A percentile compares a stretch with the other conserved stretches of the same genome.
Conservation (phyloP, 495 filamentous ascomycete species). For the Platismatia glauca region DNA sequence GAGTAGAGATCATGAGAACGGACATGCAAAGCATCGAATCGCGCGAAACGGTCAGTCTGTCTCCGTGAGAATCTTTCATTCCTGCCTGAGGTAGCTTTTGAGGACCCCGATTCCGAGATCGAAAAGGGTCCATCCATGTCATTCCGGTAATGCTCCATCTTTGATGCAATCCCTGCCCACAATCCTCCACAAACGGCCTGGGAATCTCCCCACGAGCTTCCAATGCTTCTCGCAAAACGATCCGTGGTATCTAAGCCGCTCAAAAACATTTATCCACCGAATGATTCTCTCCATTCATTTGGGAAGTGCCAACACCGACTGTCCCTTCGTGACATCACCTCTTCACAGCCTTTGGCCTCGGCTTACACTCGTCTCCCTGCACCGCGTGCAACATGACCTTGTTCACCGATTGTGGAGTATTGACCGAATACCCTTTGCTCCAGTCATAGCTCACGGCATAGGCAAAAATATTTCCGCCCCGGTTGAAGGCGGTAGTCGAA, state of each 20-base stretch:
- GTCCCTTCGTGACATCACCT: slow-evolving; percentile 1
- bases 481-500: slow-evolving; percentile 67
- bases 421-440: slow-evolving; percentile 76
- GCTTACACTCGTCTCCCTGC: slow-evolving; percentile 70
- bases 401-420: slow-evolving; percentile 59
- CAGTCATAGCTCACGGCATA: slow-evolving; percentile 93
- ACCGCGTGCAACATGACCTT: slow-evolving; percentile 86
- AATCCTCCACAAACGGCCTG: not conserved
- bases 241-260: not conserved
- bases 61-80: not conserved
- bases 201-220: not conserved
- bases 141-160: not conserved
- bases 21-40: not conserved
- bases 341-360: slow-evolving; percentile 49
- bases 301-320: not conserved
- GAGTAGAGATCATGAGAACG: not conserved
- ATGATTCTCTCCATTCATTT: not conserved
- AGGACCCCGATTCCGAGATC: no score
- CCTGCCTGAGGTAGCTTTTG: not conserved
- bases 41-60: not conserved
- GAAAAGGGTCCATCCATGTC: no score
- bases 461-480: slow-evolving; percentile 70
- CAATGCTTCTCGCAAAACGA: not conserved
- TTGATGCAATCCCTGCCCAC: not conserved
- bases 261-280: not conserved